Conservation (phyloP, 148 eudicot species). For the Suaeda aralocaspica region DNA sequence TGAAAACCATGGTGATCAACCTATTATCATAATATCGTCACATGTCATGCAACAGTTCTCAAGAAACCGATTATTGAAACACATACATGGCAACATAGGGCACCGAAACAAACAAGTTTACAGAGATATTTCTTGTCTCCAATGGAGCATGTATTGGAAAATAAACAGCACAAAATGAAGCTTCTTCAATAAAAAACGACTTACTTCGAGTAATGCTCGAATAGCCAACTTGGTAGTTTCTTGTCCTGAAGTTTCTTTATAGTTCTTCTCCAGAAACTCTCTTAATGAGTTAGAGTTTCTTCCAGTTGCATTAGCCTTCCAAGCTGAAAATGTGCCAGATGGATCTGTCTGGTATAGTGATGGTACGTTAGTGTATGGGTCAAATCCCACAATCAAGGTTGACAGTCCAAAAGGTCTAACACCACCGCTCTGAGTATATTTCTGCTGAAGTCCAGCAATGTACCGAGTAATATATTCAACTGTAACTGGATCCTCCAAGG, state of each 20-base stretch:
- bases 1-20: not conserved
- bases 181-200: not conserved
- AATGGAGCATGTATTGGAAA: not conserved
- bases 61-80: not conserved
- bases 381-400: slow-evolving; percentile 97
- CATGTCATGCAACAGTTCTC: not conserved
- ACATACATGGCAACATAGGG: not conserved
- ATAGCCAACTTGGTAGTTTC: slow-evolving; percentile 91
- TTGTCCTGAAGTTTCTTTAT: slow-evolving; percentile 90
- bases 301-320: slow-evolving; percentile 99
- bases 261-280: slow-evolving; percentile 92
- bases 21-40: not conserved
- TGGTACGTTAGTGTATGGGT: slow-evolving; percentile 75
- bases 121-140: not conserved
- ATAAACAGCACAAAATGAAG: not conserved
- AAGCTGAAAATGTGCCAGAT: slow-evolving; percentile 96
- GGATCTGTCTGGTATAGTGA: slow-evolving; percentile 98
- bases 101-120: not conserved
- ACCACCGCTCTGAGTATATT: slow-evolving; percentile 99
- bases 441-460: slow-evolving; percentile 99
- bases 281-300: slow-evolving; percentile 92
- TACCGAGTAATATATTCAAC: slow-evolving; percentile 96
- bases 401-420: slow-evolving; percentile 99
- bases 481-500: slow-evolving; percentile 93
- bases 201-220: slow-evolving; percentile 93